Evolutionary conservation across 805 yeast species (phyloP), one percentile per base, ranked within the genome.

Genomic region (Yamadazyma akitaensis): DNA sequence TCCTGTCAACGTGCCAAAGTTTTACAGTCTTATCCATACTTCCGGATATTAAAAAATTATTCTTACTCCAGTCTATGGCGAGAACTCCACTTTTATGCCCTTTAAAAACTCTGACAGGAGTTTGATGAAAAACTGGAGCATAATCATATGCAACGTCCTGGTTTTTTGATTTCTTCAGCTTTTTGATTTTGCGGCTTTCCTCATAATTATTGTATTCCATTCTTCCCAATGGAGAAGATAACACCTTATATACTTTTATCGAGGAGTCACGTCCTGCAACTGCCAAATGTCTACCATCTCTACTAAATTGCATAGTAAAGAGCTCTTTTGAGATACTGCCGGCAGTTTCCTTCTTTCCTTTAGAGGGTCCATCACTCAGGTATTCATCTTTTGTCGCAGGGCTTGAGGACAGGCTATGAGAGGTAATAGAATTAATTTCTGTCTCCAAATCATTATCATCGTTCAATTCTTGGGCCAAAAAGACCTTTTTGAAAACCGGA

Each of bases 61-160:
- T 90, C 55, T 84, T 84, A 43, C 95, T 85, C 97, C 97, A 91
- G 56, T 87, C 88, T 30, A 91, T 59, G 10, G 86, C 80, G n/a
- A 88, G 62, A 13, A 92, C 75, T 48, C 88, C 85, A 39, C 77
- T 78, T 0, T 77, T 63, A 63, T 92, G 97, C 14, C 87, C 94
- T 36, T 61, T 64, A 51, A 81, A 85, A 12, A 75, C 75, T 26
- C 79, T 72, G 13, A 73, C 60, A 0, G 97, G 96, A 10, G 59
- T 61, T 3, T 81, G 78, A 52, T 82, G 84, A 61, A 91, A 90
- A 1, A 91, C 88, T 0, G 96, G 92, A 0, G 96, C 95, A 55
- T 76, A 77, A 7, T 69, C 61, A 44, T 53, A 67, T 9, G 60
- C 52, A 14, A 42, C 26, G n/a, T 50, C 56, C 19, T 49, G 43